Base-by-base conservation (phyloP, 2,329 filamentous ascomycete genomes). In the Paraconiothyrium sp. region DNA sequence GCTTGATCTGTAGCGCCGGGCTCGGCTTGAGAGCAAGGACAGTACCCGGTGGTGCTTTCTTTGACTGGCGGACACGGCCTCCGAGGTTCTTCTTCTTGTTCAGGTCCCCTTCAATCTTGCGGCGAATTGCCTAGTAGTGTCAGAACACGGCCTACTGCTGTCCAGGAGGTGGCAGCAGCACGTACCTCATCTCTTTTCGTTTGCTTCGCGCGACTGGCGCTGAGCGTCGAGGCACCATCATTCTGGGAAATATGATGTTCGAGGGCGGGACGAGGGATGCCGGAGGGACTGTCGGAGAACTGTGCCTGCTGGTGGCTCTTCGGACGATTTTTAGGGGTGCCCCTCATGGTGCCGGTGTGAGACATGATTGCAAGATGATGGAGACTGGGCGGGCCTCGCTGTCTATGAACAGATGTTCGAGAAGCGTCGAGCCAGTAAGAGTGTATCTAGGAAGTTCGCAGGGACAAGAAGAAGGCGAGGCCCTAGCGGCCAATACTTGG, bases 161-260 rank as follows among this genome's bases (percentile, higher is more conserved):
- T 30, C 27, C 5, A 43, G 56, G 54, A 46, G 46, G 48, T 35
- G 41, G 54, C 41, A 32, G 61, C 54, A 50, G 44, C 67, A 84
- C 88, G 74, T 85, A 99, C 95, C 91, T 99, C 95, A 90, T 99
- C 95, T 81, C 94, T 90, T 84, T 98, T 98, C 71, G 90, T 91
- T 85, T 97, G 94, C 83, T 97, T 97, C 80, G 95, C 92, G 76
- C 95, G 89, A 81, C 94, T 98, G 72, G 93, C 92, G 82, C 93
- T 97, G 82, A 97, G 87, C 44, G 91, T 89, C 58, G 92, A 92
- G 66, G 78, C 72, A 39, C 78, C 82, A 71, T 91, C 90, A 81
- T 83, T 88, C 67, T 84, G 83, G 68, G 85, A 81, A 9, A 70
- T 61, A 54, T 74, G 69, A 61, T 84, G 82, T 61, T 93, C 91